Evolutionary conservation across 371 early-diverging fungal genomes (phyloP), one percentile per base, ranked within the genome.

Genomic region (Mortierella sp.): DNA sequence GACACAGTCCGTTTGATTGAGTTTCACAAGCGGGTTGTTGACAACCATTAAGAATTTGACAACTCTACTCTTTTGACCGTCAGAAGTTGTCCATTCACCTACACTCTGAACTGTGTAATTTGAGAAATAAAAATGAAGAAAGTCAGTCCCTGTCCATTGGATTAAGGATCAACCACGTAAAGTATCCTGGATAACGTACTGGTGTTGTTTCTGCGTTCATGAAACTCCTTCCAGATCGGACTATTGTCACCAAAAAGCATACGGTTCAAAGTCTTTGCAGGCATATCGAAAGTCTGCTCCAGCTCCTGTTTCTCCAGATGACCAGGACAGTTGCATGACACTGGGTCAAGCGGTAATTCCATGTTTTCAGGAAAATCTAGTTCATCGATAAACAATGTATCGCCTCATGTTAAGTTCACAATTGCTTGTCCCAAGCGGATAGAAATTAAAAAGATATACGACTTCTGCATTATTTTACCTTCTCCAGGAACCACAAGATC

Each of bases 221-320:
- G 86, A 59, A 87, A 86, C 29, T 81, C 74, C 55, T 87, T 84
- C 88, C 89, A 88, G 22, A 86, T 60, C n/a, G 83, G 83, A 15
- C 83, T 66, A 43, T 86, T 76, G 29, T 83, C 73, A 9, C 83
- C 84, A 78, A 92, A 94, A 28, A 94, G 61, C 26, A 89, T 49
- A 0, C 90, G 89, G 60, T 84, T 91, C 26, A 92, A 49, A 23
- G 82, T 80, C 70, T 91, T 92, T 26, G 93, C 92, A 6, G 92
- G 85, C 12, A 91, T 70, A 1, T 83, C 79, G 5, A 92, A 75
- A 26, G 86, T 85, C 15, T 87, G 78, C 32, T 92, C 90, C 17
- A 83, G 63, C 51, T 91, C 92, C 17, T 85, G 55, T 64, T 88
- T 89, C 54, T 94, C 94, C 28, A 89, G 71, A 73, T 94, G 94